Base-by-base conservation (phyloP, 75 land plant species). In the Larix kaempferi region DNA sequence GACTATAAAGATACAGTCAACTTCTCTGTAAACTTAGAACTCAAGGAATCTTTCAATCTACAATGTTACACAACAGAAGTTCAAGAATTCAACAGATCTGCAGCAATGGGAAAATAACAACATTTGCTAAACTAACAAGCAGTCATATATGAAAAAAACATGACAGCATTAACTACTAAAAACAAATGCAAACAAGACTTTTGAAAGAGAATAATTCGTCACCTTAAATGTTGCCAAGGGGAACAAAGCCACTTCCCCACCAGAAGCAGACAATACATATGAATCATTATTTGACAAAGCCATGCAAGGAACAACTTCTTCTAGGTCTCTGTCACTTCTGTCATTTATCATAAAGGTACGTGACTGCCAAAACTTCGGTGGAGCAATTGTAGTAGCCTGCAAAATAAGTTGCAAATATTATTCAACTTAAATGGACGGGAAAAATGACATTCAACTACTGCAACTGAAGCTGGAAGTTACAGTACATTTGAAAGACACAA, bases 241-340 rank as follows among this genome's bases (percentile, higher is more conserved):
- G 74, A 91, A 93, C 41, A 93, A 56, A 1, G 92, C 85, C 63
- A 93, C 89, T 76, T 94, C 90, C 71, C 96, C 96, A 62, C 96
- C 96, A 12, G 81, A 87, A 2, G 95, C 95, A 58, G 96, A 94
- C 89, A 92, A 88, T 60, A 94, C 88, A 82, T 94, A 94, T 3
- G 96, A 94, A 74, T 94, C 96, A 80, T 94, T 94, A 80, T 92
- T 94, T 27, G 96, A 94, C 14, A 94, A 83, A 17, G 95, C 96
- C 33, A 89, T 84, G 80, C 93, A 91, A 1, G 91, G 88, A 56
- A 89, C 85, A 13, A 82, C 88, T 67, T 91, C 88, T 79, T 89
- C 93, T 41, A 64, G 82, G 66, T 76, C 82, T 60, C 77, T 78
- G 62, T 78, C 87, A 67, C 82, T 58, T 64, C 78, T 83, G 67